Conservation (phyloP, 257 asterid species). For the Handroanthus guayacan region DNA sequence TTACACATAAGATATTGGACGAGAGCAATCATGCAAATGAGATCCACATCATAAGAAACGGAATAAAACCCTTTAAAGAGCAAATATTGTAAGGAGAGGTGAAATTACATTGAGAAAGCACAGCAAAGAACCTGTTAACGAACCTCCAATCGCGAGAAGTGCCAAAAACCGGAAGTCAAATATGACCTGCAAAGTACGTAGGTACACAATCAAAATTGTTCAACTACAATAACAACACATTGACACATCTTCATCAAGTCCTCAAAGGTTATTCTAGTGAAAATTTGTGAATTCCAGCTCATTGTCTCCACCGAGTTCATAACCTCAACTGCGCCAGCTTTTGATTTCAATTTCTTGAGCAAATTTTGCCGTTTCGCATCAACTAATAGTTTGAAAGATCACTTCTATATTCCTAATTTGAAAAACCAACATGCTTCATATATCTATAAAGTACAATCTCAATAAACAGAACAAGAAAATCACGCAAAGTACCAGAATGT, state of each 20-base stretch:
- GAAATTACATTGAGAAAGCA: constrained; percentile 89
- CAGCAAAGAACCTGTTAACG: constrained; percentile 85
- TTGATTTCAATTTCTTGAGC: background rate
- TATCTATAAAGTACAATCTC: too few species aligned
- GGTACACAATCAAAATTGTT: background rate
- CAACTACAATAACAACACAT: background rate
- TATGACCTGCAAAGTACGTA: constrained; percentile 56
- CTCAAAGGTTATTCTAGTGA: background rate
- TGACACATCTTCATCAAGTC: background rate
- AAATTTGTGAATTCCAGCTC: background rate
- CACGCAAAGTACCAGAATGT: too few species aligned
- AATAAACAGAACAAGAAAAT: too few species aligned
- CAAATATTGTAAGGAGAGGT: constrained; percentile 12
- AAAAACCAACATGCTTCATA: too few species aligned
- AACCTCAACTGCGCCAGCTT: background rate
- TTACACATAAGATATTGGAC: background rate
- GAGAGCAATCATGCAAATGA: too few species aligned
- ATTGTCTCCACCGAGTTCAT: background rate
- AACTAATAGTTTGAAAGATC: too few species aligned
- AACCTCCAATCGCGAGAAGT: constrained; percentile 83
- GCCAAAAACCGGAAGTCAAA: constrained; percentile 91
- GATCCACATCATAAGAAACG: too few species aligned
- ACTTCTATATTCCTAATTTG: too few species aligned
- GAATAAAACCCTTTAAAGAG: too few species aligned
- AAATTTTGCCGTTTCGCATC: too few species aligned